Base-by-base conservation (phyloP, 306 rosid genomes). In the Styphnolobium japonicum region DNA sequence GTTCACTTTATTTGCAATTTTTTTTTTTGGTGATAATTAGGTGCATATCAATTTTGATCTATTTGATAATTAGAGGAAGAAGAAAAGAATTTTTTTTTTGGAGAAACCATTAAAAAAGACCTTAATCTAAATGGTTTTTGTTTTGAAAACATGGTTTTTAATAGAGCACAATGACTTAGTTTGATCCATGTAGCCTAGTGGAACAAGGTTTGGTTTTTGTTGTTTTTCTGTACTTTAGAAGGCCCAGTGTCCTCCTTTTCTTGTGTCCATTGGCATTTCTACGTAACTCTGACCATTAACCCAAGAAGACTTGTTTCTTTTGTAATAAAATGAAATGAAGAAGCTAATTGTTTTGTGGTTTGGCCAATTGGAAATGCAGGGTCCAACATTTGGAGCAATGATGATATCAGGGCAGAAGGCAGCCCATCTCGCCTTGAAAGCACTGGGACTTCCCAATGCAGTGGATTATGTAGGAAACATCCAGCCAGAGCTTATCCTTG, bases 371-470 rank as follows among this genome's bases (percentile, higher is more conserved):
- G 4, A 36, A 83, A 61, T 86, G 81, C 84, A 93, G 96, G 96
- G 98, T 60, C 98, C 98, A 23, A 92, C 98, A 8, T 92, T 94
- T 55, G 98, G 98, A 46, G 98, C 97, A 4, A 94, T 92, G 98
- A 90, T 94, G 97, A 90, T 94, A 37, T 94, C 97, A 4, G 98
- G 97, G 67, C 93, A 88, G 75, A 94, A 92, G 73, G 98, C 98
- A 46, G 98, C 98, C 0, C 98, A 94, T 78, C 56, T 94, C 83
- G 91, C 96, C 0, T 75, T 94, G 82, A 85, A 81, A 82, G 33
- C 96, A 2, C 18, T 86, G 79, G 87, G 82, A 33, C 90, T 81
- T 45, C 88, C 90, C 27, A 91, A 91, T 36, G 86, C 84, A 46
- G 23, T 89, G 61, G 92, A 84, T 29, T 15, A 46, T 15, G 86